Percentiles rank a stretch among this genome's conserved stretches.
Evolutionary conservation across 1,139 yeast genomes (phyloP).

Genomic region (Debaryomyces singareniensis): DNA sequence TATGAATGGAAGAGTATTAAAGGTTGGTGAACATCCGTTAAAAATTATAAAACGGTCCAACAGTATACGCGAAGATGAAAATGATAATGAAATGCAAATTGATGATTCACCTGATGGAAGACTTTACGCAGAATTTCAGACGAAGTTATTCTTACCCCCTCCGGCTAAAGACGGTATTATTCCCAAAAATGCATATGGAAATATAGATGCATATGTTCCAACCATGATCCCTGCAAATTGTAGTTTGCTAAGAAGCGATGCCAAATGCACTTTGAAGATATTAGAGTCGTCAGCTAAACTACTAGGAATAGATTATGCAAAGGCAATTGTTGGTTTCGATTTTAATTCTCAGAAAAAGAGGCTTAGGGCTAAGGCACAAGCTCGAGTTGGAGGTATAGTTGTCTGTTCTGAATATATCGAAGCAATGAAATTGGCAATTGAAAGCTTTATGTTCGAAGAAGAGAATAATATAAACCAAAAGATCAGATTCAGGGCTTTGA

Average conservation of each 20-base stretch:
- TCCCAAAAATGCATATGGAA: constrained; percentile 73
- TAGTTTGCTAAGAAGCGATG: constrained; percentile 37
- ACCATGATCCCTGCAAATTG: constrained; percentile 85
- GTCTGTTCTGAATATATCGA: constrained; percentile 59
- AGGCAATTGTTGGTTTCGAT: constrained; percentile 83
- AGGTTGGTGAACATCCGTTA: constrained; percentile 62
- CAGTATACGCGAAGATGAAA: constrained; percentile 5
- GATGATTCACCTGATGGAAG: constrained; percentile 46
- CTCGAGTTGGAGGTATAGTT: constrained; percentile 71
- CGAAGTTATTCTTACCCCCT: constrained; percentile 64
- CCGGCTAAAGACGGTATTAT: constrained; percentile 58
- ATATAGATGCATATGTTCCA: constrained; percentile 70
- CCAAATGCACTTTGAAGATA: constrained; percentile 29
- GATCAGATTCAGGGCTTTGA: constrained; percentile 47
- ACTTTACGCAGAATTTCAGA: constrained; percentile 72
- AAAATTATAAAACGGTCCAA: constrained; percentile 29
- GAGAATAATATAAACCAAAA: constrained; percentile 41
- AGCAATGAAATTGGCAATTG: constrained; percentile 55
- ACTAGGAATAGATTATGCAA: constrained; percentile 72
- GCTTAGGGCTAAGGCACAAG: constrained; percentile 35
- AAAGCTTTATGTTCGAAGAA: constrained; percentile 50
- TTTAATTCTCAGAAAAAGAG: constrained; percentile 36
- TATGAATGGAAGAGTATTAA: constrained; percentile 68
- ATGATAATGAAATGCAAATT: constrained; percentile 39
- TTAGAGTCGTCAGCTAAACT: constrained; percentile 67